A percentile compares a stretch with the other conserved stretches of the same genome.
Evolutionary conservation across 1,139 yeast genomes (phyloP).

Genomic region (Geotrichum australiense): DNA sequence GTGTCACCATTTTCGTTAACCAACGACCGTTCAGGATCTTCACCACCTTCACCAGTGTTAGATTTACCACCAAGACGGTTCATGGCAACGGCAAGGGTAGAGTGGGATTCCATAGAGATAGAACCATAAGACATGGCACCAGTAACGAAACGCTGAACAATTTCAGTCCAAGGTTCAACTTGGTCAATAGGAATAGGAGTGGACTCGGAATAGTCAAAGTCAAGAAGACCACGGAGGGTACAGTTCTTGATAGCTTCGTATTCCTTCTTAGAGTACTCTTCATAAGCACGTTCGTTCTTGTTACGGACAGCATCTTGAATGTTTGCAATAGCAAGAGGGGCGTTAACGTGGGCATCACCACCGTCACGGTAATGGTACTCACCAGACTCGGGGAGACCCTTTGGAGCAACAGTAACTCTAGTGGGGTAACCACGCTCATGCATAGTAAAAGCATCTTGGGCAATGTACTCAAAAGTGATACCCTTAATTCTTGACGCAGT

Average conservation of each 20-base stretch:
- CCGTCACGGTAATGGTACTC: conserved; percentile 99
- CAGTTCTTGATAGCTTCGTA: conserved; percentile 88
- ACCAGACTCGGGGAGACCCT: conserved; percentile 86
- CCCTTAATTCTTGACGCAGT: conserved; percentile 97
- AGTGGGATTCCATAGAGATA: conserved; percentile 96
- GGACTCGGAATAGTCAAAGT: conserved; percentile 69
- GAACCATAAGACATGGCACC: conserved; percentile 99
- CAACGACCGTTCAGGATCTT: conserved; percentile 84
- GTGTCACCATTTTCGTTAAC: conserved; percentile 86
- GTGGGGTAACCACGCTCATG: conserved; percentile 90
- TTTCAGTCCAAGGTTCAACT: conserved; percentile 99
- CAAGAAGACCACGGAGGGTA: conserved; percentile 88
- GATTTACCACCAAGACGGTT: conserved; percentile 96
- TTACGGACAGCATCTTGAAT: conserved; percentile 96
- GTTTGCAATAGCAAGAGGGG: conserved; percentile 90
- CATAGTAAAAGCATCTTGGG: conserved; percentile 90
- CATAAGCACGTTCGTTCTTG: conserved; percentile 90
- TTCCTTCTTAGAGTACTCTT: conserved; percentile 81
- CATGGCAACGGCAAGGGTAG: conserved; percentile 97
- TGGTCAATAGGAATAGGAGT: conserved; percentile 87
- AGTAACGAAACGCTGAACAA: conserved; percentile 92
- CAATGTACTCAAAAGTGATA: conserved; percentile 88
- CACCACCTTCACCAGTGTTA: conserved; percentile 99
- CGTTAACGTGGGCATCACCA: conserved; percentile 91
- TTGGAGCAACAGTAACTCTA: conserved; percentile 62